phyloP scores from a whole-genome alignment of 179 eudicot species.

The Silene vulgaris region DNA sequence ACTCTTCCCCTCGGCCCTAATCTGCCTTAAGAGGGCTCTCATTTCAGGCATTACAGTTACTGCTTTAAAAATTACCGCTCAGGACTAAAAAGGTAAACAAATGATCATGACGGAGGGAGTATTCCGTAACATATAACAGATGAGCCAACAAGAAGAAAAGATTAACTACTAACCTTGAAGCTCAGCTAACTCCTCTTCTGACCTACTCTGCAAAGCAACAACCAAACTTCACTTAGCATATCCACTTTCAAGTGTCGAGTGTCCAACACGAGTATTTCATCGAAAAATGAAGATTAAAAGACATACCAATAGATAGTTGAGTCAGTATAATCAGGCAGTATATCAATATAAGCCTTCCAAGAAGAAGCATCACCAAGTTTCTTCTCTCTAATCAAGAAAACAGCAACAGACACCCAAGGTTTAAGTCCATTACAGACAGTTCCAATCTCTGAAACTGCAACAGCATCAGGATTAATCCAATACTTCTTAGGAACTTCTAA shows the following conservation, averaged over 20 bases:
- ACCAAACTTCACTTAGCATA: conserved; percentile 28
- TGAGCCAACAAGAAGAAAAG: not conserved
- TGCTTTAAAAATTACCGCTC: no score
- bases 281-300: conserved; percentile 5
- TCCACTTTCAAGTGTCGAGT: not conserved
- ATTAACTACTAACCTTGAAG: conserved; percentile 61
- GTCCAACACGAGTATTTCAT: not conserved
- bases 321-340: conserved; percentile 67
- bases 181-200: conserved; percentile 89
- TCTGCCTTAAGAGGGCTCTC: no score
- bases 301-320: conserved; percentile 91
- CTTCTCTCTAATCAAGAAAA: conserved; percentile 75
- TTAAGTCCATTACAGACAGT: conserved; percentile 65
- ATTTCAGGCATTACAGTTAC: no score
- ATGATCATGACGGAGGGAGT: no score
- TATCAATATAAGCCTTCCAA: conserved; percentile 64
- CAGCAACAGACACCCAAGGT: conserved; percentile 87
- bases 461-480: conserved; percentile 84
- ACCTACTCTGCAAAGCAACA: conserved; percentile 75
- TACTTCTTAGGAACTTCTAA: conserved; percentile 77
- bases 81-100: no score
- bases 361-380: conserved; percentile 37
- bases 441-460: conserved; percentile 69
- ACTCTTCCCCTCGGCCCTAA: no score
- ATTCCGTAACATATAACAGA: no score